Percentiles rank a stretch among this genome's conserved stretches.
These are phyloP conservation scores for Aspergillus funiculosus DNA, from an alignment of 495 filamentous ascomycete genomes.

Conservation along the genomic window DNA sequence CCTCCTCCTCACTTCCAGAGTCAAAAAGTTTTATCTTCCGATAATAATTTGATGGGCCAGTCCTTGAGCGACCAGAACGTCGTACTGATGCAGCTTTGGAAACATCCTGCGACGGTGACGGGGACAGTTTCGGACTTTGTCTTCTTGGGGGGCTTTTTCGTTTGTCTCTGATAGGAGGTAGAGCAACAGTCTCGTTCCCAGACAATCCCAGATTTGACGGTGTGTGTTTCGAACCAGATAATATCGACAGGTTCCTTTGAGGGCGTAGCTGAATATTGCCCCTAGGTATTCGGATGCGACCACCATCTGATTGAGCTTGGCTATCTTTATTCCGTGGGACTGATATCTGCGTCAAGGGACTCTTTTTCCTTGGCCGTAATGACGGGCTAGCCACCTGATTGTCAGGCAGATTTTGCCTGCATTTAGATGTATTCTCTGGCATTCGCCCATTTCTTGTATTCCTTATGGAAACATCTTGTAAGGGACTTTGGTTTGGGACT, in stretches of 20 bases:
- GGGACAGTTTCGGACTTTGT: background rate
- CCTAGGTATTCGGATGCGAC: too few species aligned
- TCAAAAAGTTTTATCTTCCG: constrained; percentile 4
- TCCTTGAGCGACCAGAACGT: constrained; percentile 23
- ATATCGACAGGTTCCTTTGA: background rate
- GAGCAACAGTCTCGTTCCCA: background rate
- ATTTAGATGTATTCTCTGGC: too few species aligned
- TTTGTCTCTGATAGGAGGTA: background rate
- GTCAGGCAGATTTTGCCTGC: background rate
- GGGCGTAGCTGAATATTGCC: constrained; percentile 1
- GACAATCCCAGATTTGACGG: background rate
- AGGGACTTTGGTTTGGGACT: background rate
- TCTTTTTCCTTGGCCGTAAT: constrained; percentile 1
- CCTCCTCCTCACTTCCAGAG: constrained; percentile 12
- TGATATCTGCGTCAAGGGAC: background rate
- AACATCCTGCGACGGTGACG: background rate
- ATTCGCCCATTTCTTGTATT: too few species aligned
- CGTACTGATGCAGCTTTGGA: constrained; percentile 7
- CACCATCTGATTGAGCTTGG: too few species aligned
- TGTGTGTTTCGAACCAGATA: too few species aligned
- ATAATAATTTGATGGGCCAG: constrained; percentile 27
- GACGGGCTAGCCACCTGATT: background rate
- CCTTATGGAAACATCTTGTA: background rate
- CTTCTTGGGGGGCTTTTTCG: background rate
- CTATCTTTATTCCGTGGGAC: background rate